A percentile compares a stretch with the other conserved stretches of the same genome.
Evolutionary conservation across 768 basidiomycete genomes (phyloP).

Genomic region (Hypsizygus marmoreus): DNA sequence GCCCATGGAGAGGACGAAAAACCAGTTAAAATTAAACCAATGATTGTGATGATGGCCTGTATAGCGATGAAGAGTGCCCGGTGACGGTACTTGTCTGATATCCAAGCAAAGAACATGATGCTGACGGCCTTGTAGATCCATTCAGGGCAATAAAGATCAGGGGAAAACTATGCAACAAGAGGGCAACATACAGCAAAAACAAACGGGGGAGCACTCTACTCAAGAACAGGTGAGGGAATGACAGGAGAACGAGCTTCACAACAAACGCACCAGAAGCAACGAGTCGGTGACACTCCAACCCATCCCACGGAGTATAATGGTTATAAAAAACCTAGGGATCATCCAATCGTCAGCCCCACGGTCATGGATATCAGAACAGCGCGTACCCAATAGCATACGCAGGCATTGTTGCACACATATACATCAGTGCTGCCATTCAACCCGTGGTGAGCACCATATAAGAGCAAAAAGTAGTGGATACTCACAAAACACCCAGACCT

Average conservation of each 20-base stretch:
- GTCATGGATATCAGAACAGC: constrained; percentile 1
- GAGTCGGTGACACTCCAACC: constrained; percentile 47
- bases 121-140: constrained; percentile 32
- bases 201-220: constrained; percentile 50
- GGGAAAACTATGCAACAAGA: background rate
- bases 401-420: constrained; percentile 51
- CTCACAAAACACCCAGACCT: constrained; percentile 48
- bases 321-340: constrained; percentile 41
- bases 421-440: constrained; percentile 41
- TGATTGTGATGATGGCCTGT: constrained; percentile 40
- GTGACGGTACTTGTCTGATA: constrained; percentile 47
- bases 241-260: background rate
- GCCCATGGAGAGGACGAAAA: constrained; percentile 34
- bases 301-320: constrained; percentile 49
- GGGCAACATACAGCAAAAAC: constrained; percentile 43
- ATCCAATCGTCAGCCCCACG: constrained; percentile 2
- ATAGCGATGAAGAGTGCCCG: constrained; percentile 45
- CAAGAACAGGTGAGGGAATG: background rate
- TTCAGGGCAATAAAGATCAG: too few species aligned
- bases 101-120: constrained; percentile 44
- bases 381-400: constrained; percentile 49
- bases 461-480: background rate
- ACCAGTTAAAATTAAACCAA: constrained; percentile 44
- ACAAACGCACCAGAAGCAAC: constrained; percentile 39
- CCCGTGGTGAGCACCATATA: background rate